Conservation (phyloP, 805 yeast genomes). For the Candida takata region DNA sequence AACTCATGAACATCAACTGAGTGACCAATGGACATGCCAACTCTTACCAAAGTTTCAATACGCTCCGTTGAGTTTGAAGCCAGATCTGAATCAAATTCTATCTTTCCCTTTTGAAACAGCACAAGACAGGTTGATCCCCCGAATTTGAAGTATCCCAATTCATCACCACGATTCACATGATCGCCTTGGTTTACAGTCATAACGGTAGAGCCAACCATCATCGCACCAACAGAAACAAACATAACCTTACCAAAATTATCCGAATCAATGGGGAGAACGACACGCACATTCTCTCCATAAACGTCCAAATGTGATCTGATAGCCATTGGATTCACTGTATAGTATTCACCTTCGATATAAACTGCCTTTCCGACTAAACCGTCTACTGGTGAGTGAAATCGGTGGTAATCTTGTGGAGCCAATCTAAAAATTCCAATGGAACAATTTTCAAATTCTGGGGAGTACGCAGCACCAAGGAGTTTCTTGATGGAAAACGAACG, state of each 20-base stretch:
- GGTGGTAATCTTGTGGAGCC: conserved; percentile 96
- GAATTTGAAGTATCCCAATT: conserved; percentile 89
- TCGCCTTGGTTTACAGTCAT: conserved; percentile 61
- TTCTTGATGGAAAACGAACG: conserved; percentile 60
- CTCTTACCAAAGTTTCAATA: conserved; percentile 77
- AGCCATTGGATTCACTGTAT: conserved; percentile 98
- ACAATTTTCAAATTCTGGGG: conserved; percentile 35
- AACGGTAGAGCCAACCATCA: conserved; percentile 95
- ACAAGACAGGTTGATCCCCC: conserved; percentile 88
- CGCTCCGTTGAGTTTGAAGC: conserved; percentile 56
- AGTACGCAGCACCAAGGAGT: conserved; percentile 40
- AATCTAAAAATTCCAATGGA: conserved; percentile 75
- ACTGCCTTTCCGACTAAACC: conserved; percentile 64
- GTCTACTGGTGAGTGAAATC: conserved; percentile 84
- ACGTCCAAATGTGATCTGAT: conserved; percentile 82
- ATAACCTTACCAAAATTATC: conserved; percentile 71
- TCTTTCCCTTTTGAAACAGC: conserved; percentile 44
- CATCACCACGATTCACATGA: conserved; percentile 60
- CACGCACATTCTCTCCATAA: conserved; percentile 84
- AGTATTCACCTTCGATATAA: conserved; percentile 81
- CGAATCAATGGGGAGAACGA: conserved; percentile 69
- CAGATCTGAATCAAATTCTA: conserved; percentile 70
- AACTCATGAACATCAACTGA: conserved; percentile 41
- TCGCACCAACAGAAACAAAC: conserved; percentile 86
- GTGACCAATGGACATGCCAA: conserved; percentile 93